These are phyloP conservation scores for Quercus parvula DNA, from an alignment of 306 rosid species.

Conservation along the genomic window DNA sequence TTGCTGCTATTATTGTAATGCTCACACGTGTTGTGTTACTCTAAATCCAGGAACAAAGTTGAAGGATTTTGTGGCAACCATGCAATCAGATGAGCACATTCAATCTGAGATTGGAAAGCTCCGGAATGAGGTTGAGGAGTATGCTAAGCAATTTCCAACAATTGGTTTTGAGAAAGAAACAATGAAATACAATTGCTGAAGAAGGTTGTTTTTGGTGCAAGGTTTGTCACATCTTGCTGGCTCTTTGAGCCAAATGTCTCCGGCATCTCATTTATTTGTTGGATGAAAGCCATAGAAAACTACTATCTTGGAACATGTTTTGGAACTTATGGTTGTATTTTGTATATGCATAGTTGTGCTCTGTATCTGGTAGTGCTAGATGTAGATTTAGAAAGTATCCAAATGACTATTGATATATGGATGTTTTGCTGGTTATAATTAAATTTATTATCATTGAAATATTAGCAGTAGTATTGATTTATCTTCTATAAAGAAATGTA, in stretches of 20 bases:
- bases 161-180: slow-evolving; percentile 74
- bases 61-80: slow-evolving; percentile 74
- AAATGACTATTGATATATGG: no score
- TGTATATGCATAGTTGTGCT: no score
- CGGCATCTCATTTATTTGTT: background rate
- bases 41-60: slow-evolving; percentile 66
- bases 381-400: no score
- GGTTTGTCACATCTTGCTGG: background rate
- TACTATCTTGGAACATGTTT: background rate
- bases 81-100: slow-evolving; percentile 57
- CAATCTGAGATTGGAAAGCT: slow-evolving; percentile 70
- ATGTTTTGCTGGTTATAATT: no score
- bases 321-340: background rate
- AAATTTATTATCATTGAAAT: no score
- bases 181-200: slow-evolving; percentile 70
- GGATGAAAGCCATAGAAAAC: background rate
- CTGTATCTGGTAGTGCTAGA: no score
- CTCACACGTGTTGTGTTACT: slow-evolving; percentile 21
- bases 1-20: background rate
- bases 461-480: no score
- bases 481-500: no score
- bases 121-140: slow-evolving; percentile 66
- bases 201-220: background rate
- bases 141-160: slow-evolving; percentile 83
- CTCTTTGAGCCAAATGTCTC: background rate